Base-by-base conservation (phyloP, 2,329 filamentous ascomycete species). In the Pseudocercospora musae region DNA sequence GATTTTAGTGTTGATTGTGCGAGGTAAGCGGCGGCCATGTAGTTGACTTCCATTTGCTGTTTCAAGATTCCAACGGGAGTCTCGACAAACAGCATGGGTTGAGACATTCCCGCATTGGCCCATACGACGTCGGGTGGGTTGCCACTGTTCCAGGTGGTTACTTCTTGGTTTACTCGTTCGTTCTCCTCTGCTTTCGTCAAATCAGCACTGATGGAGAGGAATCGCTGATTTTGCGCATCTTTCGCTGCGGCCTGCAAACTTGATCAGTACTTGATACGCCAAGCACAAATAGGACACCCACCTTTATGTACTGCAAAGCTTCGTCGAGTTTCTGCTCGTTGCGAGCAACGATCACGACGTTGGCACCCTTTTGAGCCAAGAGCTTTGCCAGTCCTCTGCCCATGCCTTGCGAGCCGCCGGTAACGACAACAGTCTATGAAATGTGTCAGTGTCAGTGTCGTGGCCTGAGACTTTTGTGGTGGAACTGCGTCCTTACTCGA, bases 331-430 rank as follows among this genome's bases (percentile, higher is more conserved):
- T 96, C 62, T 79, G 79, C 11, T 85, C 80, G 68, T 88, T 91
- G 59, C 95, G 89, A 13, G 94, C 89, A 56, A 97, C 88, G 67
- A 98, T 87, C 66, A 96, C 86, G 59, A 99, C 76, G 76, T 92
- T 91, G 63, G 95, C 94, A 52, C 95, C 95, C 76, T 92, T 93
- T 55, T 84, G 80, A 2, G 94, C 85, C 49, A 99, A 85, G 68
- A 92, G 83, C 57, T 86, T 83, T 4, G 89, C 92, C 20, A 88
- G 85, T 57, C 87, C 86, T 69, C 88, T 87, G 63, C 95, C 95
- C 89, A 97, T 91, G 62, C 95, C 95, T 73, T 97, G 91, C 0
- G 95, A 97, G 31, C 89, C 92, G 52, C 95, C 95, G 0, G 95
- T 99, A 57, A 99, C 81, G 59, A 98, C 81, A 57, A 96, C 83